Evolutionary conservation across 176 grass and related monocot genomes (phyloP).

Genomic region (Saccharum officinarum): DNA sequence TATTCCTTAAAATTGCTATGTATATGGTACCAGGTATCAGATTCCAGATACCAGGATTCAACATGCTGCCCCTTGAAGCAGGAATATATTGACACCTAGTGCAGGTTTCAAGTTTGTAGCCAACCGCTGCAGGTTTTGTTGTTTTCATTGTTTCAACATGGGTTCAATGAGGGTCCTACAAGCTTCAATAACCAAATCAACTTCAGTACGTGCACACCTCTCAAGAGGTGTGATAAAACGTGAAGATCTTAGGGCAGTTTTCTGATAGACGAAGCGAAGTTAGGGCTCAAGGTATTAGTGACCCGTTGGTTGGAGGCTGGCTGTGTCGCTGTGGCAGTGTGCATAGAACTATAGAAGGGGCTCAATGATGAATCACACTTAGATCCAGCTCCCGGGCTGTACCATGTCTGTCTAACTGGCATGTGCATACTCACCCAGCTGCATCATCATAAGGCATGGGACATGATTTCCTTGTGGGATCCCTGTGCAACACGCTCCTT

Average conservation of each 20-base stretch:
- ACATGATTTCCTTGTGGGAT: background rate
- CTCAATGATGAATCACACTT: background rate
- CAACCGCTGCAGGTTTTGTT: background rate
- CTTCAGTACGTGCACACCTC: background rate
- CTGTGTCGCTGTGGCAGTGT: background rate
- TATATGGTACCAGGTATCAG: background rate
- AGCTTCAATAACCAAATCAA: background rate
- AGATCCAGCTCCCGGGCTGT: background rate
- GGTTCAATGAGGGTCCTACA: conserved; percentile 17
- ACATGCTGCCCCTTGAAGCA: background rate
- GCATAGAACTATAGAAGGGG: background rate
- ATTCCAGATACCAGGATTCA: conserved; percentile 8
- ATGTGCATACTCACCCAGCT: background rate
- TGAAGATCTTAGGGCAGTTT: background rate
- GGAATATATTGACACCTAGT: background rate
- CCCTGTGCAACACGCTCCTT: background rate
- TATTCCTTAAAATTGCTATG: background rate
- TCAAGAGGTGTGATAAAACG: conserved; percentile 6
- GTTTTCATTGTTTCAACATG: conserved; percentile 20
- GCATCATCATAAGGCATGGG: background rate
- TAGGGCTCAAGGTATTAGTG: background rate
- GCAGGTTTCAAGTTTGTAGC: conserved; percentile 9
- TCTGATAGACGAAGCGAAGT: background rate
- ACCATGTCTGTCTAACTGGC: background rate
- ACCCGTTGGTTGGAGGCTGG: background rate